phyloP scores from a whole-genome alignment of 2,329 filamentous ascomycete genomes.

The Ceratocystis variospora region DNA sequence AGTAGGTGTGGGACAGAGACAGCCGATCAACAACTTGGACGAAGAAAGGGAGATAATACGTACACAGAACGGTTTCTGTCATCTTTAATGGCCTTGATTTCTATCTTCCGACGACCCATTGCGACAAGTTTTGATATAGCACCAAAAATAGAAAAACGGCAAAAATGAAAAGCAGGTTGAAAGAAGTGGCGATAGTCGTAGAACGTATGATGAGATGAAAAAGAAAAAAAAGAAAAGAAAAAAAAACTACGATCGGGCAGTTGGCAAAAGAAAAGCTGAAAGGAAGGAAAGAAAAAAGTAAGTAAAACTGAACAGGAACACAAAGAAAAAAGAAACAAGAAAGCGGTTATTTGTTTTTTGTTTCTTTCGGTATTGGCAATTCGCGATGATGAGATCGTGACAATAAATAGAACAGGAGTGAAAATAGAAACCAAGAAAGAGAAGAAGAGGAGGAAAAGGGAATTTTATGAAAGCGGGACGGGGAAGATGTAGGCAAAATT shows the following conservation, averaged over 20 bases:
- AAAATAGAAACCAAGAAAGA: slow-evolving; percentile 3
- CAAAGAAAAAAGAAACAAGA: not conserved
- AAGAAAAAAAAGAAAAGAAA: not conserved
- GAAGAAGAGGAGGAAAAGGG: not conserved
- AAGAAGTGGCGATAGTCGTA: slow-evolving; percentile 7
- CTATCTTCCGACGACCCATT: slow-evolving; percentile 98
- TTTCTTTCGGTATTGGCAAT: not conserved
- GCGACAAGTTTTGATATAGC: not conserved
- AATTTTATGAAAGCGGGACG: not conserved
- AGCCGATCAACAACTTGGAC: not conserved
- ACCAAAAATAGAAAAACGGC: slow-evolving; percentile 1
- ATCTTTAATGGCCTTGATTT: slow-evolving; percentile 99
- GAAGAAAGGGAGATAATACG: slow-evolving; percentile 28
- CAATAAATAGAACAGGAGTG: slow-evolving; percentile 4
- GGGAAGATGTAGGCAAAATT: not conserved
- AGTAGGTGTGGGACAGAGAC: not conserved
- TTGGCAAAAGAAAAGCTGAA: not conserved
- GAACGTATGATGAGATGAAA: not conserved
- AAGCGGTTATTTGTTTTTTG: not conserved
- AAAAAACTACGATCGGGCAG: not conserved
- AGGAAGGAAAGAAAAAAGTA: not conserved
- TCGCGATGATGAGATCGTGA: not conserved
- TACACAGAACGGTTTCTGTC: slow-evolving; percentile 96
- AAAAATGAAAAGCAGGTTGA: not conserved
- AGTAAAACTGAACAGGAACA: not conserved